Base-by-base conservation (phyloP, 768 basidiomycete genomes). In the Podaxis rugospora region DNA sequence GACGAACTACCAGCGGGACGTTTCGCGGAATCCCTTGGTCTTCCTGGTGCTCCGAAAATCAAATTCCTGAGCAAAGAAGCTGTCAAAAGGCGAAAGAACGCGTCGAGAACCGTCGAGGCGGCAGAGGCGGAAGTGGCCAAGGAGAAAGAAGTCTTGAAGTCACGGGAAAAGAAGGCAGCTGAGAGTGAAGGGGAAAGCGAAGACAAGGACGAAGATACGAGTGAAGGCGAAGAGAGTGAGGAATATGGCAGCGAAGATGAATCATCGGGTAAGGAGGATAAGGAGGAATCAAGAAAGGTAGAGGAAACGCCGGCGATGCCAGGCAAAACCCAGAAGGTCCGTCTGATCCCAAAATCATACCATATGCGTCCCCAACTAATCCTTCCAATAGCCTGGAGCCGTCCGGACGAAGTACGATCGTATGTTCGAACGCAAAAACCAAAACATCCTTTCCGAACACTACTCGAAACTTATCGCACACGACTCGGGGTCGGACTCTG, bases 361-460 rank as follows among this genome's bases (percentile, higher is more conserved):
- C 13, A 49, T 27, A 54, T 16, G 16, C n/a, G n/a, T 18, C n/a
- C 6, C 18, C 5, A 18, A 21, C 18, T 37, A 23, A 25, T 44
- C 18, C 13, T 50, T 50, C 18, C 47, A 54, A 13, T 62, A 79
- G 79, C 67, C 72, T 47, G 69, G 71, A 9, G 76, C 73, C 46
- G 87, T 90, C 0, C 85, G 91, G 54, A 98, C 96, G 2, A 98
- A 96, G 75, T 97, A 98, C 72, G 96, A 98, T 73, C 86, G 93
- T 55, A 98, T 99, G 95, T 98, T 98, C 70, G 90, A 92, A 69
- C 86, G 95, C 59, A 96, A 93, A 72, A 98, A 97, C 70, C 95
- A 97, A 71, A 89, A 87, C 64, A 88, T 98, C 52, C 81, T 98
- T 35, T 93, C 95, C 0, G 84, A 87, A 62, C 95, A 97, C 72